A percentile compares a stretch with the other conserved stretches of the same genome.
These are phyloP conservation scores for Populus tremula DNA, from an alignment of 345 rosid genomes.

Conservation along the genomic window DNA sequence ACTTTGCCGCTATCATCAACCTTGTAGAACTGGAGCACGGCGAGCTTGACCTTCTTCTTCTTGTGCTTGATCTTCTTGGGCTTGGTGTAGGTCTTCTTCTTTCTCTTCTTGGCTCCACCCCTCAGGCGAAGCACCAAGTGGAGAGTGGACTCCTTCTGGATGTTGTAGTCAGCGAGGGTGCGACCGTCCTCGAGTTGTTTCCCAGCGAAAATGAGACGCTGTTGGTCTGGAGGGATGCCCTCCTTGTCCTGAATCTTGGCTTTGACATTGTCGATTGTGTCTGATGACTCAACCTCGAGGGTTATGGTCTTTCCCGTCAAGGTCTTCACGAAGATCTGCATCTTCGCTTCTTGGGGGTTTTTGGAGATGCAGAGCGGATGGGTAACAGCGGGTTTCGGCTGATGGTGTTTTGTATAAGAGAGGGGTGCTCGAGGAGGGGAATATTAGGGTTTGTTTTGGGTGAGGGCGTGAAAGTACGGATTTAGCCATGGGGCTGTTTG, in stretches of 20 bases:
- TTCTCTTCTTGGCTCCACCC: slow-evolving; percentile 27
- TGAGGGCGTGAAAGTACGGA: not conserved
- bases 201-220: slow-evolving; percentile 19
- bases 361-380: not conserved
- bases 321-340: slow-evolving; percentile 34
- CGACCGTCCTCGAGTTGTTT: slow-evolving; percentile 30
- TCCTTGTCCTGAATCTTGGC: slow-evolving; percentile 32
- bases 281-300: slow-evolving; percentile 23
- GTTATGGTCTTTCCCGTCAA: slow-evolving; percentile 27
- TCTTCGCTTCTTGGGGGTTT: not conserved
- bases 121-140: slow-evolving; percentile 22
- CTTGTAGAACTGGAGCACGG: slow-evolving; percentile 24
- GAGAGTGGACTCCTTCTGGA: slow-evolving; percentile 30
- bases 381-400: not conserved
- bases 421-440: not conserved
- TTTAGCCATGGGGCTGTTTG: not conserved
- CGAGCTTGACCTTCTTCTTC: slow-evolving; percentile 32
- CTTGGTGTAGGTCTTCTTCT: slow-evolving; percentile 32
- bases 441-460: not conserved
- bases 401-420: not conserved
- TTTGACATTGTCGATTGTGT: slow-evolving; percentile 29
- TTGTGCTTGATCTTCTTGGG: slow-evolving; percentile 35
- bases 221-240: slow-evolving; percentile 24
- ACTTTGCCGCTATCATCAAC: slow-evolving; percentile 27
- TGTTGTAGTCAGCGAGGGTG: slow-evolving; percentile 24